These are phyloP conservation scores for Discostella stelligera DNA, from an alignment of 352 stramenopile genomes.

Conservation along the genomic window DNA sequence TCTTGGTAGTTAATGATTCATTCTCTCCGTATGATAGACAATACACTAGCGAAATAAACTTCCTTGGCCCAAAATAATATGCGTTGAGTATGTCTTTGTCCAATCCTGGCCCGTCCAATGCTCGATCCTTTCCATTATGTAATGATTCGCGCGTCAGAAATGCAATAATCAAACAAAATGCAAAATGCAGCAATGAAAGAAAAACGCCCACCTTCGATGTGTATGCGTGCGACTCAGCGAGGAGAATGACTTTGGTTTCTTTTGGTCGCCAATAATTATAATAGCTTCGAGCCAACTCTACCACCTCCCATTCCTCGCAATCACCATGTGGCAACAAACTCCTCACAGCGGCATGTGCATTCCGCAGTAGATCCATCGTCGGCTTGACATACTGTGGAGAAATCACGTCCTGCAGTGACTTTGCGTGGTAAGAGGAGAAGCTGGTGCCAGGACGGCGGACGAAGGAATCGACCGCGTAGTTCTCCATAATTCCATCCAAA, in stretches of 20 bases:
- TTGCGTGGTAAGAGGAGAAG: background rate
- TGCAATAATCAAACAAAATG: background rate
- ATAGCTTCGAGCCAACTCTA: constrained; percentile 47
- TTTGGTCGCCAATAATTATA: constrained; percentile 54
- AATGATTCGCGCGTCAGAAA: background rate
- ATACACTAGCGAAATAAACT: constrained; percentile 56
- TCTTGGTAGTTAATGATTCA: constrained; percentile 24
- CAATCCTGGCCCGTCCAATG: constrained; percentile 33
- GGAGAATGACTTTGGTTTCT: constrained; percentile 49
- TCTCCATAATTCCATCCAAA: constrained; percentile 23
- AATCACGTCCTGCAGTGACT: constrained; percentile 31
- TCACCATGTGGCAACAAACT: constrained; percentile 49
- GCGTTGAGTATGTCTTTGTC: constrained; percentile 25
- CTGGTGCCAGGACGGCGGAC: background rate
- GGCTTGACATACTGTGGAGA: constrained; percentile 43
- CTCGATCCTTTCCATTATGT: constrained; percentile 20
- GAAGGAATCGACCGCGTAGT: constrained; percentile 13
- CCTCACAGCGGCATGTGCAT: constrained; percentile 32
- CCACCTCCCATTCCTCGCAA: constrained; percentile 44
- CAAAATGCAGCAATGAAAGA: background rate
- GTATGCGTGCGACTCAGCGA: constrained; percentile 58
- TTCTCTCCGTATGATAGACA: constrained; percentile 59
- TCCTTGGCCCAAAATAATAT: constrained; percentile 50
- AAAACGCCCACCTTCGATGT: constrained; percentile 23
- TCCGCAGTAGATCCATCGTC: constrained; percentile 28